phyloP scores from a whole-genome alignment of 202 grass and related monocot species.

The Carex sylvatica region DNA sequence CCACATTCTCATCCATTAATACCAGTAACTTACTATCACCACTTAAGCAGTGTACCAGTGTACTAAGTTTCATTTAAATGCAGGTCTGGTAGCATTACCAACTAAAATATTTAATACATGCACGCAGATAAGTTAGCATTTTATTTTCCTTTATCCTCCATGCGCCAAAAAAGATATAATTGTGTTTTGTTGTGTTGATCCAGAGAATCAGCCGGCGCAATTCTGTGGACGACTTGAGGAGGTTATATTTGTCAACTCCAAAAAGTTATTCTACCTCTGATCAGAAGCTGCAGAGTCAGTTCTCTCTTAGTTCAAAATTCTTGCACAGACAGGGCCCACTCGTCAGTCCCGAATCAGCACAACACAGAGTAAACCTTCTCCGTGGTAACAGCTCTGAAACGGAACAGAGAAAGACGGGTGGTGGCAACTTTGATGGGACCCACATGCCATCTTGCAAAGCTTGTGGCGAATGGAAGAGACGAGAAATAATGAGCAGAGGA shows the following conservation, averaged over 20 bases:
- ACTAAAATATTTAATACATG: background rate
- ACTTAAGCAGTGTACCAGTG: background rate
- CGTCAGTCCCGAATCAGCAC: background rate
- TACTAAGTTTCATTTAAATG: background rate
- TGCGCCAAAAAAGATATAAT: too few species aligned
- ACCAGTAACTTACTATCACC: background rate
- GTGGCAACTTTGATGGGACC: conserved; percentile 24
- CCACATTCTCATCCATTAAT: background rate
- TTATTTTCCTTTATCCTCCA: background rate
- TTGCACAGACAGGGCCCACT: background rate
- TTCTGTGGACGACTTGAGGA: conserved; percentile 15
- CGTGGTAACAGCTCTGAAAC: conserved; percentile 14
- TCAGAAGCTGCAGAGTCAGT: background rate
- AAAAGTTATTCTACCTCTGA: background rate
- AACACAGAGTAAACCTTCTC: background rate
- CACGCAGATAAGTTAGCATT: background rate
- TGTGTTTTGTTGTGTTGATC: background rate
- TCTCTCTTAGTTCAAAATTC: background rate
- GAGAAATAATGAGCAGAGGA: conserved; percentile 28
- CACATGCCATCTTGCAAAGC: conserved; percentile 26
- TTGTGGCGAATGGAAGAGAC: conserved; percentile 21
- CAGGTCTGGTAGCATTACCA: background rate
- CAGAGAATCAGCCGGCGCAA: background rate
- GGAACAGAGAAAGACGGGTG: conserved; percentile 23
- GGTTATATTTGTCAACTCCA: background rate